Base-by-base conservation (phyloP, 192 early-diverging fungal genomes). In the Glomus cerebriforme region DNA sequence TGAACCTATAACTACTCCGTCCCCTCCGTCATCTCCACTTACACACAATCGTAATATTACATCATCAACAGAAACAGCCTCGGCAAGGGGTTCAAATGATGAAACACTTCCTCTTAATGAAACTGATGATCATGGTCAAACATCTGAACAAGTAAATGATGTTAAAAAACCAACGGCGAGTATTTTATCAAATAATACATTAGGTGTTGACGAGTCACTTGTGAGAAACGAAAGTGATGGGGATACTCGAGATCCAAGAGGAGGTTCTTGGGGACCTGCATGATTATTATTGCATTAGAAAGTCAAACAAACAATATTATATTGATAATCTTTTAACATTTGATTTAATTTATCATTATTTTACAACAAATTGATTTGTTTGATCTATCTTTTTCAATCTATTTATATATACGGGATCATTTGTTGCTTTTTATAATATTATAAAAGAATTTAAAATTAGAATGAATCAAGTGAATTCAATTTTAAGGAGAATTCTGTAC, bases 191-290 rank as follows among this genome's bases (percentile, higher is more conserved):
- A 26, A 17, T 72, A 72, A 43, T 26, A 3, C 35, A 29, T 39
- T 47, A 47, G 34, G 19, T 2, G 45, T 29, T 47, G 70, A 39
- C 7, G 70, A 34, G 2, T 10, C 27, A 26, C 19, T 72, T 72
- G 45, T 47, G 45, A 39, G 26, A 49, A 69, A 69, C 39, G 67
- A 69, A 35, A 69, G 67, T n/a, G 70, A 72, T 72, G 35, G 26
- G 12, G 70, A 72, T 58, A 39, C 70, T 27, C 22, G 69, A n/a
- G 69, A 71, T 45, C 35, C 32, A 71, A 71, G 22, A 72, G 43
- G 67, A 31, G 67, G 70, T 47, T 43, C 67, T 4, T 37, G 67
- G 34, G 67, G 26, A 7, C 67, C 67, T 13, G 67, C 67, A 39
- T 69, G 67, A 69, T 54, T 54, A 54, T 54, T 54, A 5, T 54